Conservation (phyloP, 2,329 filamentous ascomycete genomes). For the Trichocomaceae sp. region DNA sequence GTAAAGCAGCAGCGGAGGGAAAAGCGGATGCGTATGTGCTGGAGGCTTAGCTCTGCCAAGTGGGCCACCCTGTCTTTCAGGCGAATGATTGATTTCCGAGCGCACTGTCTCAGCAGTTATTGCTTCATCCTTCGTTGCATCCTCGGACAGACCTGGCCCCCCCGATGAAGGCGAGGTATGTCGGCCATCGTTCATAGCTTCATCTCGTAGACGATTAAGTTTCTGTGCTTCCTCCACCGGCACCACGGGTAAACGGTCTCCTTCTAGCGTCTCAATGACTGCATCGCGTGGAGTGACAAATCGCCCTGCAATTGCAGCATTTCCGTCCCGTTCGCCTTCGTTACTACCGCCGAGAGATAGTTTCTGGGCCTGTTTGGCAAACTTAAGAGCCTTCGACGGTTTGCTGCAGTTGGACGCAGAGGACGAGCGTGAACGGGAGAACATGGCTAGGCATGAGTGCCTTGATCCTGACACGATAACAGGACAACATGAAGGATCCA, state of each 20-base stretch:
- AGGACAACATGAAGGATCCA: neutral
- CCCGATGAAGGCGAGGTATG: neutral
- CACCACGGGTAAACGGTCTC: slow-evolving; percentile 60
- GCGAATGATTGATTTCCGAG: neutral
- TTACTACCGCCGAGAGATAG: neutral
- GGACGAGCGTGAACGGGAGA: neutral
- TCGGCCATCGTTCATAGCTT: slow-evolving; percentile 17
- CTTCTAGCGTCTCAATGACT: slow-evolving; percentile 62
- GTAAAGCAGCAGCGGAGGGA: slow-evolving; percentile 77
- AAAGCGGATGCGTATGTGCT: slow-evolving; percentile 66
- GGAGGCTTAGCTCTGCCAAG: slow-evolving; percentile 15
- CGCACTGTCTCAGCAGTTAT: neutral
- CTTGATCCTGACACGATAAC: neutral
- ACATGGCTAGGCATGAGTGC: neutral
- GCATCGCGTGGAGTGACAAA: slow-evolving; percentile 62
- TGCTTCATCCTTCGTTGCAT: neutral
- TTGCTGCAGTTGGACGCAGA: neutral
- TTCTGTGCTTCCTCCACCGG: slow-evolving; percentile 64
- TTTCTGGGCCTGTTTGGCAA: slow-evolving; percentile 9
- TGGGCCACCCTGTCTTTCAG: slow-evolving; percentile 2
- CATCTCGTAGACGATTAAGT: slow-evolving; percentile 47
- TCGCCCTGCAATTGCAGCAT: slow-evolving; percentile 20
- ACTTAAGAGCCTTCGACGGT: neutral
- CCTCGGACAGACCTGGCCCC: neutral
- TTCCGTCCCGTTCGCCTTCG: neutral